Evolutionary conservation across 2,329 filamentous ascomycete species (phyloP).

Genomic region (Keithomyces neogunnii): DNA sequence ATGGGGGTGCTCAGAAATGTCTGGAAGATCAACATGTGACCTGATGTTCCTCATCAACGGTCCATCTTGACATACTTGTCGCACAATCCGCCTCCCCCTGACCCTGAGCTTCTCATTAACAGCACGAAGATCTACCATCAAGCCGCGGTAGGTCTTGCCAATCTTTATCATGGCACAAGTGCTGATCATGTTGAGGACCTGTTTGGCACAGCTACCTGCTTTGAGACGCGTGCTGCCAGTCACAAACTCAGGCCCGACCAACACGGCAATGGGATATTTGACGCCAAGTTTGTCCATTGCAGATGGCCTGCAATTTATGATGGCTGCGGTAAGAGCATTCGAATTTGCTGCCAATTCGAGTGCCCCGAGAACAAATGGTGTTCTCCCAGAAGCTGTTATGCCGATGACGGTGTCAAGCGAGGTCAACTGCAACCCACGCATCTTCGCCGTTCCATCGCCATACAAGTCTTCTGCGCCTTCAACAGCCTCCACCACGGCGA

Average conservation of each 20-base stretch:
- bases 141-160: conserved; percentile 32
- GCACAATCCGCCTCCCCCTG: conserved; percentile 8
- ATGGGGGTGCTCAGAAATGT: background rate
- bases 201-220: conserved; percentile 34
- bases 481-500: conserved; percentile 27
- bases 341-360: conserved; percentile 21
- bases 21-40: conserved; percentile 3
- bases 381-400: conserved; percentile 33
- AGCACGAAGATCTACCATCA: conserved; percentile 16
- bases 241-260: conserved; percentile 32
- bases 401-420: conserved; percentile 27
- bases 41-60: conserved; percentile 11
- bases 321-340: conserved; percentile 26
- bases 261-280: conserved; percentile 21
- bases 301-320: conserved; percentile 26
- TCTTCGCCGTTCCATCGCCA: background rate
- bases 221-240: conserved; percentile 37
- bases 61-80: conserved; percentile 5
- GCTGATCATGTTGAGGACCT: conserved; percentile 32
- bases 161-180: conserved; percentile 30
- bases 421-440: conserved; percentile 30
- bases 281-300: conserved; percentile 11
- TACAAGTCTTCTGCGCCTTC: conserved; percentile 30
- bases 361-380: conserved; percentile 29
- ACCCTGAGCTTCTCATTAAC: conserved; percentile 5